Evolutionary conservation across 164 flowering plant genomes (phyloP).

Genomic region (Chloranthus sessilifolius): DNA sequence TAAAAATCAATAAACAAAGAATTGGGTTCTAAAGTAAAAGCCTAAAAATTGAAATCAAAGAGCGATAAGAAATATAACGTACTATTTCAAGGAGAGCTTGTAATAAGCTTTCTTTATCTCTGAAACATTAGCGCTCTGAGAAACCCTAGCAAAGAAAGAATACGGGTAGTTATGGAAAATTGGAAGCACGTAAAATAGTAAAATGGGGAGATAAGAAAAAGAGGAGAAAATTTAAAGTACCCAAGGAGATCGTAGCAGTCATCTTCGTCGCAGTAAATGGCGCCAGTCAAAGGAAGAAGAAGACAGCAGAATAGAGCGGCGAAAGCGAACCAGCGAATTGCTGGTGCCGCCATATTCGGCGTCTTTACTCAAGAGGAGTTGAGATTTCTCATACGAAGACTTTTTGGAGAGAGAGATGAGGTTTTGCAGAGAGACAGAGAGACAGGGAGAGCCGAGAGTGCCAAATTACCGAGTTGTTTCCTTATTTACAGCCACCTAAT

Average conservation of each 20-base stretch:
- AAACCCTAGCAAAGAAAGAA: slow-evolving; percentile 36
- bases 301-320: slow-evolving; percentile 27
- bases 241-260: slow-evolving; percentile 96
- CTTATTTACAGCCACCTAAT: too few relatives aligned
- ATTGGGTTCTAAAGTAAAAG: neutral
- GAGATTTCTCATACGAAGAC: too few relatives aligned
- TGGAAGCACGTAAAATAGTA: neutral
- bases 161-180: neutral
- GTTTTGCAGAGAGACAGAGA: too few relatives aligned
- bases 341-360: slow-evolving; percentile 31
- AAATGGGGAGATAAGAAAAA: neutral
- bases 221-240: slow-evolving; percentile 25
- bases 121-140: slow-evolving; percentile 81
- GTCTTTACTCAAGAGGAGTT: too few relatives aligned
- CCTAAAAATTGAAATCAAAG: slow-evolving; percentile 9
- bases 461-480: too few relatives aligned
- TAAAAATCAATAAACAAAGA: neutral
- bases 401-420: too few relatives aligned
- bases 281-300: slow-evolving; percentile 39
- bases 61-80: slow-evolving; percentile 3
- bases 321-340: slow-evolving; percentile 41
- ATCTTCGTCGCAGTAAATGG: slow-evolving; percentile 95
- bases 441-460: too few relatives aligned
- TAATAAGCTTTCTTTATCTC: slow-evolving; percentile 95
- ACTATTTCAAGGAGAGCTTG: slow-evolving; percentile 91